Conservation (phyloP, 1,139 yeast species). For the Suhomyces panamericanus region DNA sequence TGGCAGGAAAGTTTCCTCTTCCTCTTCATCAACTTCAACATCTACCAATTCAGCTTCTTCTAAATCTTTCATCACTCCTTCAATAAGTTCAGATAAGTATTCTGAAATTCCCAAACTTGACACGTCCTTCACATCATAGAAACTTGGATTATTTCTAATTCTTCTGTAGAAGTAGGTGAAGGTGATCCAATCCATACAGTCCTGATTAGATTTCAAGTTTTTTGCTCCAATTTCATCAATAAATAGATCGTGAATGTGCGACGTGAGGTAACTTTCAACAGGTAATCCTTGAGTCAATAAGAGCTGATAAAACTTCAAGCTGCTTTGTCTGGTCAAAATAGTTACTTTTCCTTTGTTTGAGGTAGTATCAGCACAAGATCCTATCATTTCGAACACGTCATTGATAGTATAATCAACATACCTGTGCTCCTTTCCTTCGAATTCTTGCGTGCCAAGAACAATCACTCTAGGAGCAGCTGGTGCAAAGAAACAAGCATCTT, state of each 20-base stretch:
- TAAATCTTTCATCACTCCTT: conserved; percentile 67
- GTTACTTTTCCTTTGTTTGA: conserved; percentile 37
- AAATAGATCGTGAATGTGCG: conserved; percentile 62
- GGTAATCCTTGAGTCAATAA: conserved; percentile 79
- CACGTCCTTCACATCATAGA: conserved; percentile 70
- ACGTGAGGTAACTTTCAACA: conserved; percentile 71
- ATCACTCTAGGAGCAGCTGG: conserved; percentile 59
- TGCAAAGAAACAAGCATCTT: conserved; percentile 51
- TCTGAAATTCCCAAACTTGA: conserved; percentile 73
- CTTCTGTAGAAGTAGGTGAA: conserved; percentile 82
- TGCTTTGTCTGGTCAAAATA: conserved; percentile 57
- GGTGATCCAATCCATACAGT: conserved; percentile 88
- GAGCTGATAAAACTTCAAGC: conserved; percentile 64
- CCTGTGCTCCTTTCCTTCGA: conserved; percentile 73
- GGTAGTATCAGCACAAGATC: conserved; percentile 45
- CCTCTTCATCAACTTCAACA: conserved; percentile 36
- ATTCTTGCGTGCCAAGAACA: conserved; percentile 69
- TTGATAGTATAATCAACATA: conserved; percentile 67
- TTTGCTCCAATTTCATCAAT: conserved; percentile 69
- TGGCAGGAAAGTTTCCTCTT: conserved; percentile 52
- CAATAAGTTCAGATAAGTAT: conserved; percentile 80
- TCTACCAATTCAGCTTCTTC: conserved; percentile 64
- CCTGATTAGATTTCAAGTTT: conserved; percentile 71
- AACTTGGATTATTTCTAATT: conserved; percentile 80
- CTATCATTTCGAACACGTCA: conserved; percentile 73